Base-by-base conservation (phyloP, 2,329 filamentous ascomycete genomes). In the Colletotrichum truncatum region DNA sequence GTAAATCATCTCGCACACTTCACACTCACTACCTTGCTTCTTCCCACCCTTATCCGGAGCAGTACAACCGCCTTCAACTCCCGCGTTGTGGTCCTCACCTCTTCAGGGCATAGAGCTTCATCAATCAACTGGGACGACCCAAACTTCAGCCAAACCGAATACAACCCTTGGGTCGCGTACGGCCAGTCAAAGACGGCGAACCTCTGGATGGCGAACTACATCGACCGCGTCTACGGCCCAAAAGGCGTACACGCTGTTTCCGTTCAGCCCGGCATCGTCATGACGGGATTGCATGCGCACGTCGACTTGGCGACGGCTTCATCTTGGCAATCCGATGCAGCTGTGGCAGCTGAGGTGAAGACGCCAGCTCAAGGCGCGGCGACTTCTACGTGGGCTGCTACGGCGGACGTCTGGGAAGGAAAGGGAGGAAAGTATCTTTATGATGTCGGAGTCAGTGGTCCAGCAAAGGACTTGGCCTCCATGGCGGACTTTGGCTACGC, bases 1-100 rank as follows among this genome's bases (percentile, higher is more conserved):
- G 81, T 78, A 3, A 87, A 87, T 70, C 81, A 87, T 68, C 73
- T 89, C 2, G 78, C 75, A 7, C 82, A 86, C 68, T 88, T 87
- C 74, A 76, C 87, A 0, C 77, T 88, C 14, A 82, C 85, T 68
- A 75, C 84, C 9, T 76, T 86, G 1, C 74, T 88, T 26, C 82
- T 82, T 25, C 72, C 77, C 0, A 70, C 77, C 0, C 71, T 87
- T 6, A 71, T 86, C 0, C 68, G 75, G 0, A 76, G 77, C 4
- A 69, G 77, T 2, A 80, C 77, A 0, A 72, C 79, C 0, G 66
- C 70, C 0, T 84, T 82, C 55, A 70, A 77, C 4, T 84, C 80
- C 0, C 78, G 85, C 1, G 80, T 87, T 3, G 76, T 88, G 34
- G 72, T 74, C 0, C 69, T 86, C 0, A 76, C 81, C 0, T 82